A percentile compares a stretch with the other conserved stretches of the same genome.
Evolutionary conservation across 345 rosid species (phyloP).

Genomic region (Populus nigra): DNA sequence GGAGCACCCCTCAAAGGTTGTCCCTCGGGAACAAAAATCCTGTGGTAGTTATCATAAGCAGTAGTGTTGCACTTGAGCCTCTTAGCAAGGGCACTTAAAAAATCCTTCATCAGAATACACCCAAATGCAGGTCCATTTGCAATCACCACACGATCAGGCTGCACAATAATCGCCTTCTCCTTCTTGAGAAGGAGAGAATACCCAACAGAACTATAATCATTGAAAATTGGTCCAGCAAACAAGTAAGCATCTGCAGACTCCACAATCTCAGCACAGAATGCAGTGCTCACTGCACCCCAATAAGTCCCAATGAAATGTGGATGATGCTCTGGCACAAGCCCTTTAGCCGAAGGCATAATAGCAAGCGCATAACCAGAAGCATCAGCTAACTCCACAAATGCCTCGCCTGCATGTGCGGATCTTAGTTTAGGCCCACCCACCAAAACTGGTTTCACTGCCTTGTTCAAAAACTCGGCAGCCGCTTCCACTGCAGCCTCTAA

Average conservation of each 20-base stretch:
- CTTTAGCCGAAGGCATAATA: constrained; percentile 77
- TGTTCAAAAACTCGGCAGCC: constrained; percentile 69
- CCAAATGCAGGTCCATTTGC: constrained; percentile 77
- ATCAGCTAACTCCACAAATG: constrained; percentile 65
- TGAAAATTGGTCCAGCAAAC: constrained; percentile 81
- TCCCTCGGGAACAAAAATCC: constrained; percentile 72
- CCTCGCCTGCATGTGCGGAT: constrained; percentile 49
- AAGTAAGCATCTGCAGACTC: constrained; percentile 82
- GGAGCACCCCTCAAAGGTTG: constrained; percentile 47
- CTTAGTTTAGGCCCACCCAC: constrained; percentile 73
- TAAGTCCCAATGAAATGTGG: constrained; percentile 75
- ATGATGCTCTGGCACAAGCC: constrained; percentile 68
- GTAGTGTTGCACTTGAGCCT: constrained; percentile 49
- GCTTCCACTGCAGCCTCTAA: constrained; percentile 73
- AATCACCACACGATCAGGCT: constrained; percentile 65
- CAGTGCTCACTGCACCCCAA: constrained; percentile 80
- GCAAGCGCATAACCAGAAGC: constrained; percentile 59
- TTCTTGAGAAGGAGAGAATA: constrained; percentile 79
- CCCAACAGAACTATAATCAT: constrained; percentile 78
- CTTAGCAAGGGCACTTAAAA: constrained; percentile 55
- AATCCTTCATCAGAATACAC: constrained; percentile 75
- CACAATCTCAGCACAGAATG: constrained; percentile 78
- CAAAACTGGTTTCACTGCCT: constrained; percentile 73
- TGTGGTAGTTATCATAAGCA: constrained; percentile 65
- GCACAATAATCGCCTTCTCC: constrained; percentile 74